phyloP scores from a whole-genome alignment of 2,329 filamentous ascomycete species.

The Acrodontium crateriforme region DNA sequence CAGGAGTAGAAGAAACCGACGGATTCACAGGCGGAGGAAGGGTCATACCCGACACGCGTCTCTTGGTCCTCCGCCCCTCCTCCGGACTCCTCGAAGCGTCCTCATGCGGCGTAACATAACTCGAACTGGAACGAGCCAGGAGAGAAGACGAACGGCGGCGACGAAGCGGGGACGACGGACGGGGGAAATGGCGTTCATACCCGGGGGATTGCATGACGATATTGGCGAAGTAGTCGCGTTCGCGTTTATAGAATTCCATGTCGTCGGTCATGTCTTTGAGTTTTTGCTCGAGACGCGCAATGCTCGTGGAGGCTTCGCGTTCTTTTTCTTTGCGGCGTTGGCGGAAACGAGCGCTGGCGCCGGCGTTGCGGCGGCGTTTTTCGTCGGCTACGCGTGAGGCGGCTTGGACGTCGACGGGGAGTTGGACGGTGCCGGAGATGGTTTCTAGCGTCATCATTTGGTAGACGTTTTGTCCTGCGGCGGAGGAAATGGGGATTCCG shows the following conservation, averaged over 20 bases:
- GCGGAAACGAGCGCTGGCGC: conserved; percentile 70
- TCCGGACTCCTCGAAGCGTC: conserved; percentile 13
- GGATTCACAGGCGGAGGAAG: conserved; percentile 8
- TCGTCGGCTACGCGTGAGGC: conserved; percentile 74
- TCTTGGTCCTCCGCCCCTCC: conserved; percentile 15
- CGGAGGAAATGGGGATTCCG: conserved; percentile 33
- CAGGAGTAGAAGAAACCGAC: conserved; percentile 8
- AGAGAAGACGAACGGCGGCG: conserved; percentile 11
- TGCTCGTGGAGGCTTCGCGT: conserved; percentile 53
- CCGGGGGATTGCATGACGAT: conserved; percentile 47
- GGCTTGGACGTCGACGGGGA: conserved; percentile 67
- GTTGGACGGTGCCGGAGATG: conserved; percentile 38
- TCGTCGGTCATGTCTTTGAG: conserved; percentile 55
- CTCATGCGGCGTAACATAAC: conserved; percentile 12
- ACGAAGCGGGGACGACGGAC: conserved; percentile 29
- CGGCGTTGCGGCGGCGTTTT: conserved; percentile 73
- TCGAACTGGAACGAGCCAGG: conserved; percentile 4
- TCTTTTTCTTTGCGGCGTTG: conserved; percentile 73
- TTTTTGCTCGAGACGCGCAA: conserved; percentile 55
- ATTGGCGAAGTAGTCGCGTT: conserved; percentile 59
- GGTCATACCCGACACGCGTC: conserved; percentile 16
- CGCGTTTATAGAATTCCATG: conserved; percentile 57
- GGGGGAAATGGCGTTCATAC: conserved; percentile 31
- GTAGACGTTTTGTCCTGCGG: conserved; percentile 31
- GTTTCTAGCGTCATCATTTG: conserved; percentile 42